Evolutionary conservation across 495 filamentous ascomycete species (phyloP).

Genomic region (Aspergillus sparsus): DNA sequence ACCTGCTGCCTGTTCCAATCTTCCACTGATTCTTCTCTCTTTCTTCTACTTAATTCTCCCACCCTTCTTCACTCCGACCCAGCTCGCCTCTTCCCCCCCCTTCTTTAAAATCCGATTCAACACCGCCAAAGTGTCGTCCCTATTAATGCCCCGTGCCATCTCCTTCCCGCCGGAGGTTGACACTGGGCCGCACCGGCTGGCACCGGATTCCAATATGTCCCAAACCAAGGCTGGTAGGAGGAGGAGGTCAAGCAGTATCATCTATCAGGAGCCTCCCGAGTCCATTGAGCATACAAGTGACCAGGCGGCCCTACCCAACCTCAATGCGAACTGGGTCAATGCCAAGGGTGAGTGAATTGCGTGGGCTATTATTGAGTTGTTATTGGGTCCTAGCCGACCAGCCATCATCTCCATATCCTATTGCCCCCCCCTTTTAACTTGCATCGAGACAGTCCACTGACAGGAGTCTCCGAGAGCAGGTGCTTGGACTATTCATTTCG

Average conservation of each 20-base stretch:
- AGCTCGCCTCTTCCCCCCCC: slow-evolving; percentile 7
- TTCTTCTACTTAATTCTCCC: not conserved
- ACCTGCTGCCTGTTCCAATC: slow-evolving; percentile 9
- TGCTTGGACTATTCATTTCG: slow-evolving; percentile 95
- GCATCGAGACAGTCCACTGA: not conserved
- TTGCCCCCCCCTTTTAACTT: not conserved
- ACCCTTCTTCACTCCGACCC: not conserved
- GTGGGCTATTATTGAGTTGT: slow-evolving; percentile 12
- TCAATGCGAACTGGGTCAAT: slow-evolving; percentile 99
- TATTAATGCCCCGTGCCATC: slow-evolving; percentile 76
- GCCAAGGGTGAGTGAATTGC: slow-evolving; percentile 75
- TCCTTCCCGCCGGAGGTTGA: slow-evolving; percentile 77
- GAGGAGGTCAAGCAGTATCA: slow-evolving; percentile 90
- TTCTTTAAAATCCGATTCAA: slow-evolving; percentile 35
- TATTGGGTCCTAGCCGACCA: slow-evolving; percentile 4
- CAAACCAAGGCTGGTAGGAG: slow-evolving; percentile 67
- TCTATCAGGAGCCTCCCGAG: slow-evolving; percentile 93
- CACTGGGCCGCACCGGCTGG: slow-evolving; percentile 56
- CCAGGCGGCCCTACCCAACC: slow-evolving; percentile 88
- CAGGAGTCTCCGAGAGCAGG: slow-evolving; percentile 44
- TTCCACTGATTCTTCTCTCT: not conserved
- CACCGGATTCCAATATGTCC: slow-evolving; percentile 56
- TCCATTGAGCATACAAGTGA: slow-evolving; percentile 95
- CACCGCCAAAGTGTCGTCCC: slow-evolving; percentile 85
- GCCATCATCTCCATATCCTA: not conserved